Conservation (phyloP, 345 rosid species). For the Murraya koenigii region DNA sequence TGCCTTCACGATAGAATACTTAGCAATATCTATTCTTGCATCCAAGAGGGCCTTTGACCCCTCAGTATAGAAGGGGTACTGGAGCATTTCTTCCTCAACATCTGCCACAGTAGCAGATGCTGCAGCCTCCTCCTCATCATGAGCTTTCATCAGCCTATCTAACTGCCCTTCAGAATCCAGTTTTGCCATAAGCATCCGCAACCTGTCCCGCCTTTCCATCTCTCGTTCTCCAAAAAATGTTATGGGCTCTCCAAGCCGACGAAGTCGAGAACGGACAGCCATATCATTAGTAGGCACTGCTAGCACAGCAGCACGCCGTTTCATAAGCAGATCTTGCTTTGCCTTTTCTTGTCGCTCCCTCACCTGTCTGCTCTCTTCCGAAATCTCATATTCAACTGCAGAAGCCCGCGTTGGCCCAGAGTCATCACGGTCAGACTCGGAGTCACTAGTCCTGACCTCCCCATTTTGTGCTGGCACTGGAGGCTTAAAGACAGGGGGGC, state of each 20-base stretch:
- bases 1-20: conserved; percentile 63
- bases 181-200: conserved; percentile 84
- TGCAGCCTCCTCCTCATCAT: conserved; percentile 79
- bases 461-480: conserved; percentile 63
- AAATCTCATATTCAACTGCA: conserved; percentile 51
- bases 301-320: conserved; percentile 84
- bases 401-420: conserved; percentile 13
- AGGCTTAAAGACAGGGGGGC: conserved; percentile 49
- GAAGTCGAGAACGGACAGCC: conserved; percentile 85
- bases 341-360: conserved; percentile 92
- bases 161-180: conserved; percentile 79
- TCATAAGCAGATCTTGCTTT: conserved; percentile 72
- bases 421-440: conserved; percentile 63
- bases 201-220: conserved; percentile 94
- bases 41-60: conserved; percentile 70
- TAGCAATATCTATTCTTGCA: conserved; percentile 77
- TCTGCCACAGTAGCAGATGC: conserved; percentile 47
- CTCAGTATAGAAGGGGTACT: conserved; percentile 84
- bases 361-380: conserved; percentile 65
- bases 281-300: conserved; percentile 97
- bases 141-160: conserved; percentile 81
- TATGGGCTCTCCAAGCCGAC: conserved; percentile 86
- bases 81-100: conserved; percentile 54
- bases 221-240: conserved; percentile 94
- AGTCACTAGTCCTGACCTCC: conserved; percentile 44